Conservation (phyloP, 495 filamentous ascomycete genomes). For the Neurospora africana region DNA sequence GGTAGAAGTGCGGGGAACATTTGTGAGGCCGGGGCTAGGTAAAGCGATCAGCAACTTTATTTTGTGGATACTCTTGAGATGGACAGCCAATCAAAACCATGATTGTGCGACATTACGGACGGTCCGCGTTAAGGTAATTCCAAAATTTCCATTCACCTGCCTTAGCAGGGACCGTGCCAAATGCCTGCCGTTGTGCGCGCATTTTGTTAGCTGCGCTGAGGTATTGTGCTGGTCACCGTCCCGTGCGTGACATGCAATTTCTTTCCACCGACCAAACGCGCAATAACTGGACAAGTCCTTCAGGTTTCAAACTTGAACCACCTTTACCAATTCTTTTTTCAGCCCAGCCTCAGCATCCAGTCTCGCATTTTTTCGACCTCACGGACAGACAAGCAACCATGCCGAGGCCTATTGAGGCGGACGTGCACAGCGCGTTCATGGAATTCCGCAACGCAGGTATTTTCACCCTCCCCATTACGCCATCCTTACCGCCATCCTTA, state of each 20-base stretch:
- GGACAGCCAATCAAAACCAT: neutral
- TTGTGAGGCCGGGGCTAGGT: neutral
- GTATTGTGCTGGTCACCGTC: neutral
- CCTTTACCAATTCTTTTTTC: neutral
- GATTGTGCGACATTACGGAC: neutral
- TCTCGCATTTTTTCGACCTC: neutral
- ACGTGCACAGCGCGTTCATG: conserved; percentile 18
- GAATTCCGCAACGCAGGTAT: conserved; percentile 18
- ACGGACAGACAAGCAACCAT: conserved; percentile 6
- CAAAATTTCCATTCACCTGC: neutral
- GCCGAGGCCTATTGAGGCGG: conserved; percentile 15
- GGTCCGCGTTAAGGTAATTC: neutral
- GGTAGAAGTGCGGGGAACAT: neutral
- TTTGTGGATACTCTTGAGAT: neutral
- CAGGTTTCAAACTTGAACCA: neutral
- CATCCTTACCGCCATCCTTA: neutral
- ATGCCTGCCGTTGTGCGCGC: neutral
- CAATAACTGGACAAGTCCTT: neutral
- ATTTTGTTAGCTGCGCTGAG: neutral
- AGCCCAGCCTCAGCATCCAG: neutral
- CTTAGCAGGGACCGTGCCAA: neutral
- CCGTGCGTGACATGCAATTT: neutral
- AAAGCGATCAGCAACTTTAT: neutral
- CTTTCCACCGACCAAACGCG: neutral
- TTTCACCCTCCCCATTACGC: neutral